Evolutionary conservation across 768 basidiomycete genomes (phyloP).

Genomic region (Pulveroboletus ravenelii): DNA sequence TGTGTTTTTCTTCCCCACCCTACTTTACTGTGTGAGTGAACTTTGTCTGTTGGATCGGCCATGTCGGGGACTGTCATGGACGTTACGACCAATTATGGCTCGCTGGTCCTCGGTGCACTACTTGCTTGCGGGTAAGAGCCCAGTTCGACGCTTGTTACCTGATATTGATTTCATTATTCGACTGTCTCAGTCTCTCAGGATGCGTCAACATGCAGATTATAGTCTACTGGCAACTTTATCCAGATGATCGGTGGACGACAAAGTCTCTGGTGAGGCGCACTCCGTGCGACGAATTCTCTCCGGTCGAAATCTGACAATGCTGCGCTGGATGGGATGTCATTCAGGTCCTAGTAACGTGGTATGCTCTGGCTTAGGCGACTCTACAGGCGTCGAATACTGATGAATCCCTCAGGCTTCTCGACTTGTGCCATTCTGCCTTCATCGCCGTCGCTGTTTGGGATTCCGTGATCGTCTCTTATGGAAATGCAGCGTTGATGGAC

Average conservation of each 20-base stretch:
- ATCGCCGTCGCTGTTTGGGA: slow-evolving; percentile 22
- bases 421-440: slow-evolving; percentile 23
- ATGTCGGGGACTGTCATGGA: slow-evolving; percentile 1
- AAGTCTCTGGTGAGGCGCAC: slow-evolving; percentile 14
- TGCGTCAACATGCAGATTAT: slow-evolving; percentile 25
- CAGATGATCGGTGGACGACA: slow-evolving; percentile 15
- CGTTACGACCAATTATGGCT: slow-evolving; percentile 12
- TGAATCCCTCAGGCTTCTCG: slow-evolving; percentile 14
- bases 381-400: neutral
- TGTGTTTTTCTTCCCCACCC: neutral
- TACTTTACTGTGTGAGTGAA: neutral
- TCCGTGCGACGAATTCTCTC: neutral
- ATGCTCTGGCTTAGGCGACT: neutral
- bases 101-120: slow-evolving; percentile 20
- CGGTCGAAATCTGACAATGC: neutral
- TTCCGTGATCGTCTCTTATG: slow-evolving; percentile 19
- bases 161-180: neutral
- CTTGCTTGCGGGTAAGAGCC: slow-evolving; percentile 17
- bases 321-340: neutral
- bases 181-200: slow-evolving; percentile 19
- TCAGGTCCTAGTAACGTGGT: neutral
- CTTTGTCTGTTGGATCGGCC: neutral
- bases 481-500: slow-evolving; percentile 8
- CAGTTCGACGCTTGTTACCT: neutral
- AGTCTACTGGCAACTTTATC: slow-evolving; percentile 20